These are phyloP conservation scores for Alopecurus myosuroides DNA, from an alignment of 176 grass and related monocot genomes.

Conservation along the genomic window DNA sequence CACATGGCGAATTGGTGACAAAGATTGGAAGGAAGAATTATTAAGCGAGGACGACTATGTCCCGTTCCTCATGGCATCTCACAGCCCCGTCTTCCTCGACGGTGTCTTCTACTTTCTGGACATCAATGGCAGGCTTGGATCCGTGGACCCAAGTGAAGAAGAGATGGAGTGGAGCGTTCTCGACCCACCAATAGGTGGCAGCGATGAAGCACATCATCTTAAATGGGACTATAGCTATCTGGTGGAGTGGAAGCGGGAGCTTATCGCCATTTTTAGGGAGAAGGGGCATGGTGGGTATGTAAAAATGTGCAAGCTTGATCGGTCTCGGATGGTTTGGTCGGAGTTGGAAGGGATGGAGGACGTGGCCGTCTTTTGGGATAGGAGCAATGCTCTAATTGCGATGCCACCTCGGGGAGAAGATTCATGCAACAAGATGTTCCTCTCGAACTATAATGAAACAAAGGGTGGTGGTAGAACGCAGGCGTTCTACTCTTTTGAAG, in stretches of 20 bases:
- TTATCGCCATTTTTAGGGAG: neutral
- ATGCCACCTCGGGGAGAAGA: neutral
- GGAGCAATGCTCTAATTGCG: neutral
- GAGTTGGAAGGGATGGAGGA: neutral
- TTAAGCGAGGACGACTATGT: neutral
- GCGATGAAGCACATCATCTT: neutral
- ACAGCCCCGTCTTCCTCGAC: neutral
- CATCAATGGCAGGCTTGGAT: constrained; percentile 10
- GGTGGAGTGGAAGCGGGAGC: constrained; percentile 11
- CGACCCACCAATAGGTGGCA: neutral
- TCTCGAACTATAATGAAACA: neutral
- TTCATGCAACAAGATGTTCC: constrained; percentile 4
- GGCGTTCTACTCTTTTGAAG: neutral
- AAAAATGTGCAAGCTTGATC: neutral
- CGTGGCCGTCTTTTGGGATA: neutral
- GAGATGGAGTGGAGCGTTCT: constrained; percentile 20
- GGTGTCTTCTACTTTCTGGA: neutral
- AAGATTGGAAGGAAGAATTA: neutral
- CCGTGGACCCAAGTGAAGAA: neutral
- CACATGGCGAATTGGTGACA: neutral
- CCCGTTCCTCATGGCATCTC: neutral
- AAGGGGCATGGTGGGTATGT: neutral
- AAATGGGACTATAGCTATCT: neutral
- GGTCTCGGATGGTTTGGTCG: neutral
- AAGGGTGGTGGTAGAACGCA: neutral